Evolutionary conservation across 495 filamentous ascomycete genomes (phyloP).

Genomic region (Podospora sp.): DNA sequence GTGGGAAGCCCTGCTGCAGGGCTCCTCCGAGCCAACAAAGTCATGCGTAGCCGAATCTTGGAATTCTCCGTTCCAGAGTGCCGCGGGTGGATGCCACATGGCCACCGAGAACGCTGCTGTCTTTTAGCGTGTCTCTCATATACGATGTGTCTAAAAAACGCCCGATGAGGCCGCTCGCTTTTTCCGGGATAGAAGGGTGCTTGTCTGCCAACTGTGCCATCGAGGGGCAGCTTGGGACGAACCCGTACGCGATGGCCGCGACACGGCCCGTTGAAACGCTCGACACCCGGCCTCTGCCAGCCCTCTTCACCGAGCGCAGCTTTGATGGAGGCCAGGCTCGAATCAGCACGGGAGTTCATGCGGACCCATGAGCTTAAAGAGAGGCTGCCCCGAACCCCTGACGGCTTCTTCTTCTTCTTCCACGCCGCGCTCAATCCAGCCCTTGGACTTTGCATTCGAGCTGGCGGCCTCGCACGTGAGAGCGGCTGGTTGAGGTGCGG

Average conservation of each 20-base stretch:
- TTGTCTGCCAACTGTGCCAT: background rate
- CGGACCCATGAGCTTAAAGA: conserved; percentile 8
- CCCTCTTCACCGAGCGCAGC: conserved; percentile 4
- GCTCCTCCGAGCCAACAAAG: background rate
- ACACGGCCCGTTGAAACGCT: background rate
- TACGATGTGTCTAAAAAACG: background rate
- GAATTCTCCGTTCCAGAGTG: background rate
- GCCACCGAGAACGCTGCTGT: background rate
- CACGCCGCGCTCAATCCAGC: no score
- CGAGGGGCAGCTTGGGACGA: background rate
- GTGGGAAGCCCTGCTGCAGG: background rate
- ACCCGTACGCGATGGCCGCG: background rate
- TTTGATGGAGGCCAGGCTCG: background rate
- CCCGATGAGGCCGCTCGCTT: background rate
- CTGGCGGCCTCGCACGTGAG: background rate
- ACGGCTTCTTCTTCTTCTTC: no score
- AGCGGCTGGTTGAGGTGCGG: background rate
- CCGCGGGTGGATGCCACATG: background rate
- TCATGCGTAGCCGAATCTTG: background rate
- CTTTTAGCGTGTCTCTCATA: background rate
- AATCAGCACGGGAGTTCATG: background rate
- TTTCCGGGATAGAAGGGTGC: background rate
- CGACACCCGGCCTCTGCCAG: background rate
- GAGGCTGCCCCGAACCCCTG: background rate
- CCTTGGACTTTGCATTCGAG: no score